Evolutionary conservation across 163 green algal species (phyloP).

Genomic region (Chlamydomonas reinhardtii): DNA sequence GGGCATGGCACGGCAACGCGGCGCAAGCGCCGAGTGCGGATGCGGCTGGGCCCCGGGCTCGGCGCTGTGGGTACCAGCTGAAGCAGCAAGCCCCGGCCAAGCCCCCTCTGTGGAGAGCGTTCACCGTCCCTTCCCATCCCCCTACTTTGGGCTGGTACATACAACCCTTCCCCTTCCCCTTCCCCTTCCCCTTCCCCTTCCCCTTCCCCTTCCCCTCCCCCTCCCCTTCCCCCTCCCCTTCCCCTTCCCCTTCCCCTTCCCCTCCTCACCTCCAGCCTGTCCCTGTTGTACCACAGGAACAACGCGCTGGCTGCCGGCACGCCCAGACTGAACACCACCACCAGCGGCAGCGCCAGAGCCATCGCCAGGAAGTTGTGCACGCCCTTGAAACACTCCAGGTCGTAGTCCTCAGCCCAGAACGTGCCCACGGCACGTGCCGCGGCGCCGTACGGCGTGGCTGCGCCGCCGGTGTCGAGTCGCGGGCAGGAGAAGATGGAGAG

Average conservation of each 20-base stretch:
- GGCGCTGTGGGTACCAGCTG: too few relatives aligned
- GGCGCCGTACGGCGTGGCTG: not conserved
- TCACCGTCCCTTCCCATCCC: too few relatives aligned
- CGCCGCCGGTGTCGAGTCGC: not conserved
- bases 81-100: too few relatives aligned
- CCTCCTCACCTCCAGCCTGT: not conserved
- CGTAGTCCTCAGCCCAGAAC: slow-evolving; percentile 38
- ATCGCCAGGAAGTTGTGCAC: not conserved
- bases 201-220: too few relatives aligned
- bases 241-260: not conserved
- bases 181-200: too few relatives aligned
- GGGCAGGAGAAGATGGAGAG: slow-evolving; percentile 44
- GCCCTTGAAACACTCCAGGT: slow-evolving; percentile 39
- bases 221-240: too few relatives aligned
- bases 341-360: not conserved
- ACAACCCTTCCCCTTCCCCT: too few relatives aligned
- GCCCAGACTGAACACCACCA: slow-evolving; percentile 4
- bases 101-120: too few relatives aligned
- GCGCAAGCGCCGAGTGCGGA: too few relatives aligned
- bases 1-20: too few relatives aligned
- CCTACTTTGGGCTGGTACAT: too few relatives aligned
- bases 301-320: not conserved
- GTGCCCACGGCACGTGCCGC: not conserved
- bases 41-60: too few relatives aligned
- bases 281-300: not conserved